Conservation (phyloP, 2,329 filamentous ascomycete species). For the Volutella citrinella region DNA sequence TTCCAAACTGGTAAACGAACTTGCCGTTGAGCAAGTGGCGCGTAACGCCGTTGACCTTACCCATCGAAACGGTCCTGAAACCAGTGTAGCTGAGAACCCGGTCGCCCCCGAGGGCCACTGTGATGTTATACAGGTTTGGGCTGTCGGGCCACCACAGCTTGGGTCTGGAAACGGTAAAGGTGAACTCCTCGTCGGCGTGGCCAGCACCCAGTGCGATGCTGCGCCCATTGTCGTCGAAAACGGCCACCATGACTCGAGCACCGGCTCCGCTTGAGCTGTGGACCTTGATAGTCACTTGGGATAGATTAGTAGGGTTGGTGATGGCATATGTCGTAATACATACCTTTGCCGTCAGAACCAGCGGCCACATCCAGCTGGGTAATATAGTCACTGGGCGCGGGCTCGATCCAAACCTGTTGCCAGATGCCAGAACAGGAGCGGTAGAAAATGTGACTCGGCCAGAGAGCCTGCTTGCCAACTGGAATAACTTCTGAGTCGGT, state of each 20-base stretch:
- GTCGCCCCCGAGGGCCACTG: slow-evolving; percentile 50
- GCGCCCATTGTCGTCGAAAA: no score
- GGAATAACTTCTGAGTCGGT: slow-evolving; percentile 62
- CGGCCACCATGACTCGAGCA: no score
- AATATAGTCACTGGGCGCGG: slow-evolving; percentile 56
- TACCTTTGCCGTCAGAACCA: no score
- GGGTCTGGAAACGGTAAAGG: slow-evolving; percentile 52
- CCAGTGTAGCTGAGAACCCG: slow-evolving; percentile 63
- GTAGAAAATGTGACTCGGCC: slow-evolving; percentile 65
- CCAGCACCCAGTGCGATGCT: no score
- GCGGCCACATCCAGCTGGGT: slow-evolving; percentile 58
- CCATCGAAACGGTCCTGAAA: slow-evolving; percentile 61
- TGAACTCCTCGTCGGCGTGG: slow-evolving; percentile 49
- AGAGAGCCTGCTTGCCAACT: slow-evolving; percentile 61
- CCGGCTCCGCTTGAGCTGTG: no score
- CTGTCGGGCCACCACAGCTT: slow-evolving; percentile 63
- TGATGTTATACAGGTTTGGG: slow-evolving; percentile 63
- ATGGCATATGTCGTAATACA: no score
- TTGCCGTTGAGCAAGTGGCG: slow-evolving; percentile 67
- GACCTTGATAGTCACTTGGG: no score
- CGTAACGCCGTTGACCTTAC: slow-evolving; percentile 53
- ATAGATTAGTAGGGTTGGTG: no score
- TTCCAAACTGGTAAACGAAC: slow-evolving; percentile 65
- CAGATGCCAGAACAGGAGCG: slow-evolving; percentile 72
- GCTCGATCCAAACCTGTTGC: slow-evolving; percentile 70